Evolutionary conservation across 2,329 filamentous ascomycete species (phyloP).

Genomic region (Fusarium subtropicale): DNA sequence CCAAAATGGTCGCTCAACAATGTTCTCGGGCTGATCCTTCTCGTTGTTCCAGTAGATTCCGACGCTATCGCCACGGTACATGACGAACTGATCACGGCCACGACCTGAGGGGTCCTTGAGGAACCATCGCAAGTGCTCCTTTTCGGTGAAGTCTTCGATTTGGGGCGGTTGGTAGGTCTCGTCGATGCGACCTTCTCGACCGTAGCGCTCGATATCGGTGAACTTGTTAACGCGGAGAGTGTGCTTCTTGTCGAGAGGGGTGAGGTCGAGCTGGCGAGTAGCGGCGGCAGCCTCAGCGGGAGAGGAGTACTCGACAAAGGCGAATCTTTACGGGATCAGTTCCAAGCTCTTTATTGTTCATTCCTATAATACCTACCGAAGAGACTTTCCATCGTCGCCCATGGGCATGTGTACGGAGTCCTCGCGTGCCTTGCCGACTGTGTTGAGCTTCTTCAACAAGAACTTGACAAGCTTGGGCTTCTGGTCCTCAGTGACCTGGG

Average conservation of each 20-base stretch:
- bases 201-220: constrained; percentile 96
- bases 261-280: constrained; percentile 86
- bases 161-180: constrained; percentile 88
- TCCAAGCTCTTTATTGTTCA: constrained; percentile 5
- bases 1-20: constrained; percentile 77
- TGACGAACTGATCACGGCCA: constrained; percentile 93
- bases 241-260: constrained; percentile 96
- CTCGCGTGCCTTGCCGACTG: constrained; percentile 85
- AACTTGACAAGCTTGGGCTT: constrained; percentile 97
- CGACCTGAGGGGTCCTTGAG: constrained; percentile 82
- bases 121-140: constrained; percentile 96
- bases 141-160: constrained; percentile 87
- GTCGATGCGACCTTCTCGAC: constrained; percentile 90
- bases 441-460: constrained; percentile 90
- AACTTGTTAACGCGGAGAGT: constrained; percentile 96
- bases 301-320: constrained; percentile 96
- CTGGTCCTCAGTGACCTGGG: constrained; percentile 87
- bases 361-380: constrained; percentile 71
- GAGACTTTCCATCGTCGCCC: constrained; percentile 84
- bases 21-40: constrained; percentile 85
- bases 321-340: constrained; percentile 71
- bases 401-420: constrained; percentile 95
- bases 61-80: constrained; percentile 92
- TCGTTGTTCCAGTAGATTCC: constrained; percentile 99
- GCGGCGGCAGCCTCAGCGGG: constrained; percentile 90